Evolutionary conservation across 2,329 filamentous ascomycete genomes (phyloP), one percentile per base, ranked within the genome.

Genomic region (Madurella mycetomatis): DNA sequence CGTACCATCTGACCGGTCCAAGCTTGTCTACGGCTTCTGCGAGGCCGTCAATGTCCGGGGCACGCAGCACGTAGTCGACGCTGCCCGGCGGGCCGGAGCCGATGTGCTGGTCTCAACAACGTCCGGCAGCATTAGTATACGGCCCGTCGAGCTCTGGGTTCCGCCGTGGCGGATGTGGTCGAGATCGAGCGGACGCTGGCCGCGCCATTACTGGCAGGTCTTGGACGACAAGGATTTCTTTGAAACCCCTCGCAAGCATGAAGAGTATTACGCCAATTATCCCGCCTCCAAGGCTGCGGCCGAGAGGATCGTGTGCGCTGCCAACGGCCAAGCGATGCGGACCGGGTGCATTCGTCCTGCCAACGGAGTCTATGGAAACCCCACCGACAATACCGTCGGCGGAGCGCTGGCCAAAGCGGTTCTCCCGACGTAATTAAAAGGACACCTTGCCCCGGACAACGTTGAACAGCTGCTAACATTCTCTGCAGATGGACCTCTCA

Each of bases 21-120:
- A 65, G 49, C 67, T 71, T 18, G 69, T 76, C 34, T 77, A 80
- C 55, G 65, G 68, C 17, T 71, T 75, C 40, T 75, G 72, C 53
- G 71, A 72, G 46, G 67, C 70, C 13, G 77, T 82, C 54, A 83
- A 83, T 52, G 70, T 81, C 17, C 62, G 60, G 7, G 80, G 80
- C 4, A 79, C 79, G 0, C 65, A 66, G 16, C 73, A 81, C 57
- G 71, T 81, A 0, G 62, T 83, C 8, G 65, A 70, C 5, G 77
- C 77, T 0, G 76, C 80, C 1, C 72, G 69, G 51, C 62, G 62
- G 1, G 70, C 70, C 2, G 76, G 76, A 0, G 77, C 79, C 2
- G 73, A 72, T 51, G 66, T 79, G 53, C 73, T 83, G 49, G 72
- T 82, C 60, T 71, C 73, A 39, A 83, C 79, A 0, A 81, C 79